phyloP scores from a whole-genome alignment of 345 rosid species.

The Corymbia maculata region DNA sequence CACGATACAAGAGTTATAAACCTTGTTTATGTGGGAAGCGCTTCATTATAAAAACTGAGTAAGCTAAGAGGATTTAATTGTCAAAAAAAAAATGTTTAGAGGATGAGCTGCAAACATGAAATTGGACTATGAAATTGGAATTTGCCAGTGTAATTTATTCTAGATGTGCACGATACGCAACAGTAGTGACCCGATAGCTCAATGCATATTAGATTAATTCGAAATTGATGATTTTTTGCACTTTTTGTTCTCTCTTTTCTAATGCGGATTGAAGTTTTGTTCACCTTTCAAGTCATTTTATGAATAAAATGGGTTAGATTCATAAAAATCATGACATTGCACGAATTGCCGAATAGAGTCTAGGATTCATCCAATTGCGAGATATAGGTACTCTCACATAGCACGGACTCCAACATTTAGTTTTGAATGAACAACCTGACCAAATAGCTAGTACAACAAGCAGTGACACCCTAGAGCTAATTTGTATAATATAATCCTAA shows the following conservation, averaged over 20 bases:
- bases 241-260: background rate
- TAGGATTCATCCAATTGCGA: background rate
- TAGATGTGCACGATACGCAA: background rate
- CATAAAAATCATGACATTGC: background rate
- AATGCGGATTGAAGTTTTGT: background rate
- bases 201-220: background rate
- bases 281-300: background rate
- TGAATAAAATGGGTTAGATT: background rate
- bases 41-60: background rate
- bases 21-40: too few relatives aligned
- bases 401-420: background rate
- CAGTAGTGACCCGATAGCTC: fast-evolving
- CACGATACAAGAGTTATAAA: too few relatives aligned
- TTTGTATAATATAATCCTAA: background rate
- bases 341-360: background rate
- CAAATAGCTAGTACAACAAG: background rate
- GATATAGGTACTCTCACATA: background rate
- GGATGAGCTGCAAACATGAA: background rate
- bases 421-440: too few relatives aligned
- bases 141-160: background rate
- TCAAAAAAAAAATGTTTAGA: background rate
- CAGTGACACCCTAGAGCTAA: background rate
- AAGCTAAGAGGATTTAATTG: background rate
- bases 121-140: background rate
- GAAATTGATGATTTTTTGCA: fast-evolving